Base-by-base conservation (phyloP, 371 early-diverging fungal species). In the Batrachochytrium dendrobatidis region DNA sequence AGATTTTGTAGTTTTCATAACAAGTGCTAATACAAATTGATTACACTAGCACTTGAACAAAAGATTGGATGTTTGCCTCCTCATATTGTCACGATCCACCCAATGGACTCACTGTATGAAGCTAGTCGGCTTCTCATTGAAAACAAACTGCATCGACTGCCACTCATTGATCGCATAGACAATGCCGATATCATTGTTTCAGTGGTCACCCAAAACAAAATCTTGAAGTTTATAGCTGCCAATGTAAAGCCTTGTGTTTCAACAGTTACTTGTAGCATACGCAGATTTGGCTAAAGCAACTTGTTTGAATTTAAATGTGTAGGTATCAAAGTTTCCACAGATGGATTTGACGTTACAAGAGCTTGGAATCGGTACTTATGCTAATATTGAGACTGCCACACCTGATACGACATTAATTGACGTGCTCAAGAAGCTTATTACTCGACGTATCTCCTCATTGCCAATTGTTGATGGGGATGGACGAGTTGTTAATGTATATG, bases 391-490 rank as follows among this genome's bases (percentile, higher is more conserved):
- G 15, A 90, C 90, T 1, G 75, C 71, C 0, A 54, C 46, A 2
- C 56, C 63, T 1, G 43, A 50, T 3, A 90, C 88, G 1, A 87
- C 90, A 3, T 86, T 94, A 1, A 90, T 95, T 61, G 81, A 90
- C 46, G 81, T 94, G 5, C 85, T 96, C 34, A 83, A 90, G 64
- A 82, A 85, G 73, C 92, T 96, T 82, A 88, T 91, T 22, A 85
- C 86, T 34, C 76, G 84, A 50, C 80, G 81, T 68, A 87, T 96
- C 28, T 93, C 95, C 2, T 88, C 93, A 1, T 86, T 96, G 1
- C 95, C 95, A 1, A 88, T 96, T 59, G 82, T 95, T 1, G 95
- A 94, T 75, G 84, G 88, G 26, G 71, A 89, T 54, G 87, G 90
- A 7, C 49, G 49, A 0, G 88, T 96, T 10, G 61, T 95, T 33